A percentile compares a stretch with the other conserved stretches of the same genome.
These are phyloP conservation scores for Talaromyces albobiverticillius DNA, from an alignment of 2,329 filamentous ascomycete species.

Conservation along the genomic window DNA sequence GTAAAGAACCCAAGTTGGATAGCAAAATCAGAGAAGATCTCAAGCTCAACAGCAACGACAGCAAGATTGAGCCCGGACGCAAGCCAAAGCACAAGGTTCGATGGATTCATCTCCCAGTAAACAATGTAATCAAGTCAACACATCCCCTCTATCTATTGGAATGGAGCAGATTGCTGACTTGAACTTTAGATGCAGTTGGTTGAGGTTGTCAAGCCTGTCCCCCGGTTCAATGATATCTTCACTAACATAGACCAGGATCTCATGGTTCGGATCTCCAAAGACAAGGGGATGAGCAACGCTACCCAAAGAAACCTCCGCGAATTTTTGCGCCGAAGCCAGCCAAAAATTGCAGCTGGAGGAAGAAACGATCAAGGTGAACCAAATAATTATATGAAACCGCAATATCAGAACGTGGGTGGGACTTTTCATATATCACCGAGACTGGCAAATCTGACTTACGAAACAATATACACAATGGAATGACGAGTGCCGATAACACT, in stretches of 20 bases:
- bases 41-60: neutral
- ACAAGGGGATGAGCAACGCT: neutral
- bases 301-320: constrained; percentile 10
- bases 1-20: no score
- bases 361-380: no score
- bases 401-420: constrained; percentile 9
- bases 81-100: neutral
- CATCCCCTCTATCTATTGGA: neutral
- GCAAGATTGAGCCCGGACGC: neutral
- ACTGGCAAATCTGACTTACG: no score
- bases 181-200: neutral
- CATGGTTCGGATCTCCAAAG: neutral
- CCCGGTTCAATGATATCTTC: no score
- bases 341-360: constrained; percentile 13
- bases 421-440: no score
- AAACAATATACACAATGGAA: neutral
- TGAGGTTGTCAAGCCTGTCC: neutral
- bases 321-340: constrained; percentile 12
- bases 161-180: neutral
- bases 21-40: no score
- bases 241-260: neutral
- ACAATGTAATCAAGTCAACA: neutral
- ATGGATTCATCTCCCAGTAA: constrained; percentile 2
- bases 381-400: constrained; percentile 17
- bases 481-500: neutral